A percentile compares a stretch with the other conserved stretches of the same genome.
phyloP scores from a whole-genome alignment of 768 basidiomycete genomes.

The Lactarius akahatsu region DNA sequence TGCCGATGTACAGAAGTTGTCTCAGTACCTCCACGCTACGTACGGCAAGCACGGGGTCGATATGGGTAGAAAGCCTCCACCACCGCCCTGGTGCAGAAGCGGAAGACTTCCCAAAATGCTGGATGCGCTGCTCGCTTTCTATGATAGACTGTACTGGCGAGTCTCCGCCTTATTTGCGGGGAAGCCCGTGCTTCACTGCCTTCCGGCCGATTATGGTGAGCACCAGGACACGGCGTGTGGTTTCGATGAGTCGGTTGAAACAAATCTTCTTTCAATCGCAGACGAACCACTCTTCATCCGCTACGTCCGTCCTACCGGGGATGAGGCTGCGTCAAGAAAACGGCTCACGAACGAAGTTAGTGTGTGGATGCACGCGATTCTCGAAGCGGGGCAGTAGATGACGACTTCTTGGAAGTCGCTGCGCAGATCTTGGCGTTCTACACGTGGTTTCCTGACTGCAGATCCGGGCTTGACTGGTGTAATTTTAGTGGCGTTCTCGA shows the following conservation, averaged over 20 bases:
- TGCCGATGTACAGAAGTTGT: slow-evolving; percentile 5
- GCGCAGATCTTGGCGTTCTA: neutral
- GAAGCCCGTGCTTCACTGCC: no score
- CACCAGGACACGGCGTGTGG: no score
- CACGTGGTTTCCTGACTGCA: neutral
- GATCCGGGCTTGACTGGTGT: neutral
- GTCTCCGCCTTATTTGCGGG: neutral
- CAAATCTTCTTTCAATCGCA: neutral
- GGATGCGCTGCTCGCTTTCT: neutral
- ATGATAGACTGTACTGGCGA: neutral
- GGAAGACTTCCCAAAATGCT: neutral
- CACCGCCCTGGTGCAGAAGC: neutral
- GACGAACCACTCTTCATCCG: slow-evolving; percentile 3
- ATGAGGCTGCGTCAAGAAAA: neutral
- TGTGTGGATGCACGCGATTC: neutral
- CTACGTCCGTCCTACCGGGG: neutral
- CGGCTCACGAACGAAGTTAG: neutral
- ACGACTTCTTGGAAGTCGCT: neutral
- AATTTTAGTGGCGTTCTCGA: neutral
- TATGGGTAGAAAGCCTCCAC: neutral
- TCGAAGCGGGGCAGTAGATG: neutral
- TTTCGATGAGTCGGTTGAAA: neutral
- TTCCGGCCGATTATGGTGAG: slow-evolving; percentile 6
- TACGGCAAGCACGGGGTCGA: neutral
- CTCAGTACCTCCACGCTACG: slow-evolving; percentile 2